Conservation (phyloP, 257 asterid species). For the Solanum tacnaense region DNA sequence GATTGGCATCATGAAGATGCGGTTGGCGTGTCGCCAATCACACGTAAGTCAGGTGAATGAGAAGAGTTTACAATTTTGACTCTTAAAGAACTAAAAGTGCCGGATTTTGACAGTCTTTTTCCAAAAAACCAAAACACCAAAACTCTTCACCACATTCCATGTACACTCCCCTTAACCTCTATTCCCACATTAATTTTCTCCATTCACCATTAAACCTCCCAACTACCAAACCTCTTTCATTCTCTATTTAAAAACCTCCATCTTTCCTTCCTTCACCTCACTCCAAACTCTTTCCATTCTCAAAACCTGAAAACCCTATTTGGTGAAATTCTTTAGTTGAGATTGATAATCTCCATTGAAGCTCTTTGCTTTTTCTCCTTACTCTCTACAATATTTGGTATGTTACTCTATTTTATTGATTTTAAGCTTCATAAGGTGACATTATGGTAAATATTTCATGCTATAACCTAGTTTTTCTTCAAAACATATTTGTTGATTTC, state of each 20-base stretch:
- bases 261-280: not conserved
- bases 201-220: not conserved
- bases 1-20: not conserved
- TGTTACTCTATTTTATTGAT: not conserved
- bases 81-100: not conserved
- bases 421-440: not conserved
- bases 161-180: not conserved
- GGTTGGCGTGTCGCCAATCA: not conserved
- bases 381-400: not conserved
- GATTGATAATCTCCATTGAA: not conserved
- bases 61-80: not conserved
- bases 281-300: not conserved
- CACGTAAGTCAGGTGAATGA: not conserved
- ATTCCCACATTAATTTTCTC: not conserved
- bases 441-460: not conserved
- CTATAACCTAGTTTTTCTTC: not conserved
- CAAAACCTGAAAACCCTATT: not conserved
- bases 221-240: not conserved
- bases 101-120: not conserved
- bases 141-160: not conserved
- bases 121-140: no score
- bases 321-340: not conserved
- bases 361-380: not conserved
- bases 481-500: not conserved
- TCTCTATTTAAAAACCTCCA: not conserved